Percentiles rank a stretch among this genome's conserved stretches.
Evolutionary conservation across 352 stramenopile species (phyloP).

Genomic region (Pythium aristosporum): DNA sequence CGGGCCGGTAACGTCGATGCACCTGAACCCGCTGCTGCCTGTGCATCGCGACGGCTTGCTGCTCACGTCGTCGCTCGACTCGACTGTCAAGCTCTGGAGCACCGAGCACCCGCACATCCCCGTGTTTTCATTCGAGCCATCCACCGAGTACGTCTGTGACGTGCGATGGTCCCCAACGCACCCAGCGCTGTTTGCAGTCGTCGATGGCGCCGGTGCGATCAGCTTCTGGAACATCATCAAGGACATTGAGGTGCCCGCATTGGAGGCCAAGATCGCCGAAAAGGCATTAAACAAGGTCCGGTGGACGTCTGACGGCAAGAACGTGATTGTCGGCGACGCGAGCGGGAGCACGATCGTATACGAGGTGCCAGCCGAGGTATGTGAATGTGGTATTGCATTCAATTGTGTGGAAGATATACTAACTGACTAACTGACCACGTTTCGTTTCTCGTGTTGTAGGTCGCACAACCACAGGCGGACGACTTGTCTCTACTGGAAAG

Average conservation of each 20-base stretch:
- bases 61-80: constrained; percentile 84
- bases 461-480: constrained; percentile 61
- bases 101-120: constrained; percentile 66
- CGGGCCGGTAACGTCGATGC: constrained; percentile 79
- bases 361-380: constrained; percentile 77
- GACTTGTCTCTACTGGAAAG: constrained; percentile 59
- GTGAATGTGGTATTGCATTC: not conserved
- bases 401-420: not conserved
- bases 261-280: constrained; percentile 64
- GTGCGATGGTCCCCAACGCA: constrained; percentile 83
- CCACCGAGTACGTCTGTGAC: constrained; percentile 88
- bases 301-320: constrained; percentile 80
- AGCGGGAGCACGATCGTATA: constrained; percentile 73
- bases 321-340: constrained; percentile 75
- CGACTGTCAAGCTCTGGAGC: constrained; percentile 87
- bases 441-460: constrained; percentile 28
- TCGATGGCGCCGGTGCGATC: constrained; percentile 66
- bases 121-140: constrained; percentile 82
- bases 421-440: not conserved
- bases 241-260: constrained; percentile 72
- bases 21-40: constrained; percentile 76
- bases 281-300: constrained; percentile 85
- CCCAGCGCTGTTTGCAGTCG: constrained; percentile 79
- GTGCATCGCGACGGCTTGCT: constrained; percentile 74
- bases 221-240: constrained; percentile 87